Evolutionary conservation across 768 basidiomycete genomes (phyloP), one percentile per base, ranked within the genome.

Genomic region (Termitomyces sp.): DNA sequence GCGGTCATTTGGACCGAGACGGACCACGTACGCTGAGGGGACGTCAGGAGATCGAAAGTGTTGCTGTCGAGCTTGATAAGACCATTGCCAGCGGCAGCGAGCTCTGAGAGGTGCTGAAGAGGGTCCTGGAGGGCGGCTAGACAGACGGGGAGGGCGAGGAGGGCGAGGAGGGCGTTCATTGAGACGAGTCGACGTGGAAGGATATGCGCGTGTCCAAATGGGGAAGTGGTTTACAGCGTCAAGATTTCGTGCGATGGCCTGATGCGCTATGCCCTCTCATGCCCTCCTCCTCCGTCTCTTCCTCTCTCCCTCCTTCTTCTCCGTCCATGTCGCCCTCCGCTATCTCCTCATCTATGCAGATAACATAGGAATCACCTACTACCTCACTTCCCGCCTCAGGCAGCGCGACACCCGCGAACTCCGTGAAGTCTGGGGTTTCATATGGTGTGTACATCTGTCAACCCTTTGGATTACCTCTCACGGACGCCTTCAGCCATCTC

Each of bases 301-400:
- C 70, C 86, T 95, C 56, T 93, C 92, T 19, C 89, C 92, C 4
- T 86, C 86, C 35, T 98, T 92, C 78, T 98, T 97, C 76, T 90
- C 90, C 11, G 90, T 96, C 54, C 90, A 95, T 77, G 89, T 95
- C 64, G 95, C 95, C 31, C 86, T 98, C 61, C 84, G 87, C 65
- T 98, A 98, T 68, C 83, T 95, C 56, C 81, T 83, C 62, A 63
- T 83, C 38, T 94, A 95, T 71, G 79, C 86, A 16, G 89, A 92
- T 76, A 91, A 93, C 73, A 88, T 95, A 63, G 92, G 90, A 9
- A 93, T 95, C 70, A 94, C 90, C 34, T 93, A 93, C 73, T 95
- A 94, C 68, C 81, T 95, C 65, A 90, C 92, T 21, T 75, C 83
- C 47, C 82, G 92, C 60, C 82, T 95, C 65, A 74, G 77, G 58